Base-by-base conservation (phyloP, 2,329 filamentous ascomycete species). In the Onygenales sp. region DNA sequence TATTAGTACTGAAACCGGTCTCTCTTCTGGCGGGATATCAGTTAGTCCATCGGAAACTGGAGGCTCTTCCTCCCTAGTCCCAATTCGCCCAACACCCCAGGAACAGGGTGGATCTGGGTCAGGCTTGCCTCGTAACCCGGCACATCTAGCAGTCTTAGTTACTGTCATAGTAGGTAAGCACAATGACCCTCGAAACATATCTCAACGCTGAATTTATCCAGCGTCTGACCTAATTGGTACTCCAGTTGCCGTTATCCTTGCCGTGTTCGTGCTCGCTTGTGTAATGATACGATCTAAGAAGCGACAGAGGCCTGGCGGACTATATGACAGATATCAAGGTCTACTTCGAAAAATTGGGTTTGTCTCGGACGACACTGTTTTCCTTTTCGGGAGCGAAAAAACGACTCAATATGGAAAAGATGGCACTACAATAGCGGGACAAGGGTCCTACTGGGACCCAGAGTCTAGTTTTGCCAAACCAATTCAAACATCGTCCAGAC, bases 391-490 rank as follows among this genome's bases (percentile, higher is more conserved):
- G n/a, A 7, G 36, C 14, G 6, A 49, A 14, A 42, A 41, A 33
- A 41, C 36, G 6, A 5, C 21, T 21, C 35, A 31, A 11, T 13
- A 39, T 6, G 36, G 41, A 32, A 49, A 42, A 6, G 21, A 31
- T 14, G 13, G 10, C 36, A 49, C 41, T 7, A 1, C 21, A 13
- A 14, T 21, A 7, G 14, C 17, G 11, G 11, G 7, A 10, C 21
- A 31, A 49, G 21, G 21, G 21, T 39, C 35, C n/a, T 32, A 41
- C 47, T 59, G 57, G 57, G 52, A 59, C 17, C 50, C 52, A 32
- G 54, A 54, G 41, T 54, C 55, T 17, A 56, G 53, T 6, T 59
- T 59, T 46, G 52, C 55, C 7, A 57, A 55, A 10, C 55, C 57
- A 27, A 17, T 57, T 46, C 38, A 9, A 14, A 8, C 32, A 47